Conservation (phyloP, 768 basidiomycete species). For the Boletus huronensis region DNA sequence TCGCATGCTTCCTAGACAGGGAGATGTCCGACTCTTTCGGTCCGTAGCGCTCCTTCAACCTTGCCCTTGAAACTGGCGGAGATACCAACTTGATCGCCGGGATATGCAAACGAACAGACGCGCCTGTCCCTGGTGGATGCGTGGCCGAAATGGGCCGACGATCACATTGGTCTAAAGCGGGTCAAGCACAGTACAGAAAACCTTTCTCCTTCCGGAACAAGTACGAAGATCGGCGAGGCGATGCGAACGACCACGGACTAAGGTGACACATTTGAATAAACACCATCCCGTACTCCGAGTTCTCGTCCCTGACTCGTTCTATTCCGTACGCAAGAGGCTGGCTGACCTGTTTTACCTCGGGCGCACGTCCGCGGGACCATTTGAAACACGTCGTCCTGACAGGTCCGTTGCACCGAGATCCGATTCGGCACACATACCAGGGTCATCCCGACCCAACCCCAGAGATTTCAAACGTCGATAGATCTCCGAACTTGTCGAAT, state of each 20-base stretch:
- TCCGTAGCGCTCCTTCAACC: not conserved
- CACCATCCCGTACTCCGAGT: not conserved
- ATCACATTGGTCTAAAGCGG: not conserved
- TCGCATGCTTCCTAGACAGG: no score
- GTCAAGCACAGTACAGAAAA: not conserved
- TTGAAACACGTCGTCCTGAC: not conserved
- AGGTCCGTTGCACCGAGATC: not conserved
- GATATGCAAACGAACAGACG: not conserved
- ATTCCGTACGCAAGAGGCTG: not conserved
- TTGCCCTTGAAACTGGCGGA: not conserved
- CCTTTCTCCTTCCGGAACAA: no score
- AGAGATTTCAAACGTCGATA: not conserved
- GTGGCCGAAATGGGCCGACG: not conserved
- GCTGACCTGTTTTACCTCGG: not conserved
- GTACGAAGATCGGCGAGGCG: not conserved
- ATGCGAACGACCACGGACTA: not conserved
- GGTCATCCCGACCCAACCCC: not conserved
- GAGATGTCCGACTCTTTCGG: not conserved
- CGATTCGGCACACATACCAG: not conserved
- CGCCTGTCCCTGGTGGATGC: not conserved
- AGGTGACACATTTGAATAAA: not conserved
- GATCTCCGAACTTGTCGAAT: not conserved
- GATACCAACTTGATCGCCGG: not conserved
- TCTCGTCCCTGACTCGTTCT: no score
- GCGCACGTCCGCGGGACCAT: not conserved